phyloP scores from a whole-genome alignment of 257 asterid species.

The Petunia axillaris region DNA sequence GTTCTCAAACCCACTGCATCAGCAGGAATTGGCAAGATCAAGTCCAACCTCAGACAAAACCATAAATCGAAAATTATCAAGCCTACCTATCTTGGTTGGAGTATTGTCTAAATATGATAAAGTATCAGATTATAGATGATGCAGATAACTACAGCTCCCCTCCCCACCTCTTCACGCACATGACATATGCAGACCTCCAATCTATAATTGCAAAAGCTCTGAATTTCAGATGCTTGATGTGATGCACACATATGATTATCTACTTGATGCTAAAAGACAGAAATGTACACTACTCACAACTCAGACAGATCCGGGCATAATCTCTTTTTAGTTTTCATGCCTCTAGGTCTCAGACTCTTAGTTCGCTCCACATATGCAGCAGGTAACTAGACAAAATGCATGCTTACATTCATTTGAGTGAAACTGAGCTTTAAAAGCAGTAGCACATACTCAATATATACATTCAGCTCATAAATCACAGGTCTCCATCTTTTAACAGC shows the following conservation, averaged over 20 bases:
- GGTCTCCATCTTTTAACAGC: no score
- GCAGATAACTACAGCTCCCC: neutral
- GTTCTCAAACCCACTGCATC: neutral
- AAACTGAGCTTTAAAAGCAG: no score
- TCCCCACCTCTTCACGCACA: neutral
- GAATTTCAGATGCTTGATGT: no score
- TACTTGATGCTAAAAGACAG: neutral
- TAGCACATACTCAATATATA: no score
- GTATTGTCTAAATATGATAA: neutral
- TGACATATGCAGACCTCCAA: neutral
- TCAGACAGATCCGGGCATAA: no score
- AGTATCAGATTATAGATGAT: neutral
- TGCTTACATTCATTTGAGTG: no score
- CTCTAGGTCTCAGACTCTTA: no score
- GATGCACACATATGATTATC: neutral
- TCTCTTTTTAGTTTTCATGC: no score
- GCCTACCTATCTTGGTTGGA: neutral
- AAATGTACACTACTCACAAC: neutral
- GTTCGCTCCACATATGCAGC: no score
- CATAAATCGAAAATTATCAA: neutral
- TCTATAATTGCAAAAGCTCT: neutral
- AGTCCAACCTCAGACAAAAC: neutral
- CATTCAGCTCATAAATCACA: no score
- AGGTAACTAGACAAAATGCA: no score
- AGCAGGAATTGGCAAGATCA: neutral